phyloP scores from a whole-genome alignment of 306 rosid genomes.

The Lotus japonicus region DNA sequence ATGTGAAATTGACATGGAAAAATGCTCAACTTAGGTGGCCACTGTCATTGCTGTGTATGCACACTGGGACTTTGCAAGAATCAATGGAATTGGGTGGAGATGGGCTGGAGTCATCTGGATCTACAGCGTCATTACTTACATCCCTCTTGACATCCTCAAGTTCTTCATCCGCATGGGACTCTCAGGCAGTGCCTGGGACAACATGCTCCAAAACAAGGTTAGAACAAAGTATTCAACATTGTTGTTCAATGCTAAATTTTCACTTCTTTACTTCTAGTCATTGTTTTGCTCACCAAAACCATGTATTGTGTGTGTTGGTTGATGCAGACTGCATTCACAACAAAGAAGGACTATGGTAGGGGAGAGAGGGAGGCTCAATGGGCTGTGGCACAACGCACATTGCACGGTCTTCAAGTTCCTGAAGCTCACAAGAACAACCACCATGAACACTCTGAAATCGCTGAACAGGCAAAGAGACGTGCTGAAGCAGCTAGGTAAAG shows the following conservation, averaged over 20 bases:
- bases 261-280: too few species aligned
- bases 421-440: constrained; percentile 21
- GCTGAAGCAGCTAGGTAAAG: constrained; percentile 68
- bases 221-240: neutral
- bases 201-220: constrained; percentile 43
- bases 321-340: constrained; percentile 54
- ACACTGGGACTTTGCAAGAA: constrained; percentile 63
- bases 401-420: constrained; percentile 45
- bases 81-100: constrained; percentile 68
- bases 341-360: constrained; percentile 55
- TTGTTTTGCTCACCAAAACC: neutral
- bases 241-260: neutral
- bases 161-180: constrained; percentile 54
- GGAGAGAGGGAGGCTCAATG: constrained; percentile 66
- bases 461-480: constrained; percentile 56
- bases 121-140: constrained; percentile 57
- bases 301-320: neutral
- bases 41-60: constrained; percentile 63
- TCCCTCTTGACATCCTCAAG: constrained; percentile 79
- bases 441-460: constrained; percentile 41
- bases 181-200: constrained; percentile 59
- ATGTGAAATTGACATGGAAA: neutral
- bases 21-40: constrained; percentile 44
- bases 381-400: constrained; percentile 52
- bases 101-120: constrained; percentile 91